Conservation (phyloP, 805 yeast species). For the Candida ficus region DNA sequence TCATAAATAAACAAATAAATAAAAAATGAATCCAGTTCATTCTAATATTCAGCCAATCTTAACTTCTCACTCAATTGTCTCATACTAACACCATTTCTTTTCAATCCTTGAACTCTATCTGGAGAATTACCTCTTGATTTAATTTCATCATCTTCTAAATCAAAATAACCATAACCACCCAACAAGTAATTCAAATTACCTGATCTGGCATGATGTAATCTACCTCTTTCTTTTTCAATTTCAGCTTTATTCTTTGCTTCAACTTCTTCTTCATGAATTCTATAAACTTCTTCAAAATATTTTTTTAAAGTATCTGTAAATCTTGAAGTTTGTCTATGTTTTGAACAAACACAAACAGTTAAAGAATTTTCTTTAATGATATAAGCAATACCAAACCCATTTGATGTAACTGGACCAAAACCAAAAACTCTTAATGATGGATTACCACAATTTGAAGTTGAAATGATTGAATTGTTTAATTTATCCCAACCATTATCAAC, state of each 20-base stretch:
- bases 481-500: slow-evolving; percentile 87
- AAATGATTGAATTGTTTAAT: slow-evolving; percentile 71
- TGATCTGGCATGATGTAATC: slow-evolving; percentile 25
- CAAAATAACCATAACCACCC: slow-evolving; percentile 88
- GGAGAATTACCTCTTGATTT: slow-evolving; percentile 38
- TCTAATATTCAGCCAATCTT: slow-evolving; percentile 25
- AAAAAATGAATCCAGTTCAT: background rate
- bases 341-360: slow-evolving; percentile 78
- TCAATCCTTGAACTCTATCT: slow-evolving; percentile 19
- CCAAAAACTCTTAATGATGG: slow-evolving; percentile 85
- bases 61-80: slow-evolving; percentile 25
- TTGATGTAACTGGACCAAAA: slow-evolving; percentile 84
- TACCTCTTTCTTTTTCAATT: slow-evolving; percentile 22
- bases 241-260: slow-evolving; percentile 10
- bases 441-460: slow-evolving; percentile 89
- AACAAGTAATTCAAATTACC: slow-evolving; percentile 39
- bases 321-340: slow-evolving; percentile 81
- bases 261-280: slow-evolving; percentile 34
- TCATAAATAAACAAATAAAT: background rate
- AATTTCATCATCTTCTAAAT: slow-evolving; percentile 56
- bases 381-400: slow-evolving; percentile 92
- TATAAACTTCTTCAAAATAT: slow-evolving; percentile 55
- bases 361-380: slow-evolving; percentile 78
- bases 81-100: slow-evolving; percentile 21
- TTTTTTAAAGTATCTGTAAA: slow-evolving; percentile 64